Conservation (phyloP, 2,329 filamentous ascomycete genomes). For the Fusarium sterilihyphosum region DNA sequence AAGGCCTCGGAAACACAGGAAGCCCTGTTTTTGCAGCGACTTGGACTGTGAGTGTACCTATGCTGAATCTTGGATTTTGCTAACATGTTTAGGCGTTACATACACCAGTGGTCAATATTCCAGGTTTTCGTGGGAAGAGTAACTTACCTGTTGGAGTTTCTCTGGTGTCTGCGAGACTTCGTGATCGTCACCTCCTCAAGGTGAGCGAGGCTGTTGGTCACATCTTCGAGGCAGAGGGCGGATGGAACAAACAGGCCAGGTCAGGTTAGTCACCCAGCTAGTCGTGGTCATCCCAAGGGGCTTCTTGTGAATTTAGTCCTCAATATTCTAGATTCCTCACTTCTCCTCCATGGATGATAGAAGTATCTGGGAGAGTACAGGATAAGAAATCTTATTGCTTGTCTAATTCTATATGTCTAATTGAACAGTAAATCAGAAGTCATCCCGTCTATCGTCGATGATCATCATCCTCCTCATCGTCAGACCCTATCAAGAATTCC, state of each 20-base stretch:
- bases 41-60: constrained; percentile 59
- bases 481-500: constrained; percentile 29
- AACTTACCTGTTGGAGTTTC: constrained; percentile 68
- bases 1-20: constrained; percentile 63
- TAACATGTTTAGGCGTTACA: constrained; percentile 56
- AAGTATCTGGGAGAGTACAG: too few species aligned
- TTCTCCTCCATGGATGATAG: background rate
- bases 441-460: background rate
- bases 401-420: background rate
- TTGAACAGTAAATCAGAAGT: background rate
- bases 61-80: constrained; percentile 42
- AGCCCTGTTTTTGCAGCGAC: constrained; percentile 61
- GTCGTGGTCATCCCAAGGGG: background rate
- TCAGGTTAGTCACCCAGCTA: too few species aligned
- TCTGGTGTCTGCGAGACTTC: constrained; percentile 58
- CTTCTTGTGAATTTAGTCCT: too few species aligned
- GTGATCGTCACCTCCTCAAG: constrained; percentile 56
- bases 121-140: constrained; percentile 64
- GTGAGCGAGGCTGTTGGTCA: constrained; percentile 50
- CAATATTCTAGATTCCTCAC: background rate
- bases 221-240: constrained; percentile 46
- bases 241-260: constrained; percentile 14
- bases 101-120: constrained; percentile 69
- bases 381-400: background rate
- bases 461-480: constrained; percentile 19